These are phyloP conservation scores for Boletus rubroflammeus DNA, from an alignment of 768 basidiomycete species.

Conservation along the genomic window DNA sequence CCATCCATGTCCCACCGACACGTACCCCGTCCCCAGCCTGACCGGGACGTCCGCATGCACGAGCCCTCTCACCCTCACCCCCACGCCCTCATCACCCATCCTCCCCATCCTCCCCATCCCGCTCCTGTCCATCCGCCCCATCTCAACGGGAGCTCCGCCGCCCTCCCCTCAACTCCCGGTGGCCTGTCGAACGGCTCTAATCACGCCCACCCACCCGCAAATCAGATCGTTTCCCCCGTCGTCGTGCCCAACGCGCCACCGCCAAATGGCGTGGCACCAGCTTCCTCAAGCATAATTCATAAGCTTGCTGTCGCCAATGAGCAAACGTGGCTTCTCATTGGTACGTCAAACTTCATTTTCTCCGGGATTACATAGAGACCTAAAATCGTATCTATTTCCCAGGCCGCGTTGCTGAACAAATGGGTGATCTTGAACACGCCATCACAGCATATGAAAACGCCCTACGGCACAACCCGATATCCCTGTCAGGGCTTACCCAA, in stretches of 20 bases:
- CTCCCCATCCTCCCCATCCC: slow-evolving; percentile 39
- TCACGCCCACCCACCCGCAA: slow-evolving; percentile 34
- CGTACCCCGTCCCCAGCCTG: slow-evolving; percentile 50
- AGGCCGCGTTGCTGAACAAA: slow-evolving; percentile 95
- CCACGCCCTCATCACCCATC: slow-evolving; percentile 42
- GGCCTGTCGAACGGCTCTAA: slow-evolving; percentile 40
- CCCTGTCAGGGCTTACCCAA: slow-evolving; percentile 85
- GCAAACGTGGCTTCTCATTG: slow-evolving; percentile 93
- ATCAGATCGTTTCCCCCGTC: slow-evolving; percentile 46
- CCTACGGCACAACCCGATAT: slow-evolving; percentile 90
- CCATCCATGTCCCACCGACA: slow-evolving; percentile 57
- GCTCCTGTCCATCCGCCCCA: slow-evolving; percentile 38
- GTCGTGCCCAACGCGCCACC: slow-evolving; percentile 35
- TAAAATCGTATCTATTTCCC: slow-evolving; percentile 29
- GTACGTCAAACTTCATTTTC: slow-evolving; percentile 35
- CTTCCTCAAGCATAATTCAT: slow-evolving; percentile 50
- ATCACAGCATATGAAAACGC: slow-evolving; percentile 93
- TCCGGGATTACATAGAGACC: neutral
- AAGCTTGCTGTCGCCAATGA: slow-evolving; percentile 86
- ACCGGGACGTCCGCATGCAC: slow-evolving; percentile 62
- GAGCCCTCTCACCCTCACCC: slow-evolving; percentile 46
- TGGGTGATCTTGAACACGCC: slow-evolving; percentile 91
- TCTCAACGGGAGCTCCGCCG: slow-evolving; percentile 46
- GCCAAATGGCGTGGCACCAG: slow-evolving; percentile 22
- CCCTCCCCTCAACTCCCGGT: slow-evolving; percentile 46